A percentile compares a stretch with the other conserved stretches of the same genome.
These are phyloP conservation scores for Sonneratia caseolaris DNA, from an alignment of 345 rosid species.

Conservation along the genomic window DNA sequence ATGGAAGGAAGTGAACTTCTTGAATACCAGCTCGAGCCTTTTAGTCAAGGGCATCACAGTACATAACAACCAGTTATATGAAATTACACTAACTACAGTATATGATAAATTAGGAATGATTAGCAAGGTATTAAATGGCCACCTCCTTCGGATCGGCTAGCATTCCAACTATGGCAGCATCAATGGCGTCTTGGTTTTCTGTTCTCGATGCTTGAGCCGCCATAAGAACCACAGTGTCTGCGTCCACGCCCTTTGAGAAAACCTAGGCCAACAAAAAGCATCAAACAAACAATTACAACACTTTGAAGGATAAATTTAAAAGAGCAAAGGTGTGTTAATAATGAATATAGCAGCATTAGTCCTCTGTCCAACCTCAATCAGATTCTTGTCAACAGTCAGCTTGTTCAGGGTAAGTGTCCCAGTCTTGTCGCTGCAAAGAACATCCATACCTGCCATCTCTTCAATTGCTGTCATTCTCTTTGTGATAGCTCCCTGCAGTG, in stretches of 20 bases:
- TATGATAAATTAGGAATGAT: not conserved
- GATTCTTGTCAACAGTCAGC: conserved; percentile 91
- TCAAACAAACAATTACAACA: not conserved
- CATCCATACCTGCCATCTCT: conserved; percentile 99
- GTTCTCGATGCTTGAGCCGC: conserved; percentile 92
- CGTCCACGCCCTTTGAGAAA: conserved; percentile 81
- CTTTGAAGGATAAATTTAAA: not conserved
- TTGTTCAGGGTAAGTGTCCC: conserved; percentile 95
- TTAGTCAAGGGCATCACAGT: conserved; percentile 8
- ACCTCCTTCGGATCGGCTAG: conserved; percentile 98
- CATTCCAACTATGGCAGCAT: conserved; percentile 90
- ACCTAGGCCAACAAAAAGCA: conserved; percentile 36
- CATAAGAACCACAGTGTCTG: conserved; percentile 81
- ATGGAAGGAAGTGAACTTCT: conserved; percentile 94
- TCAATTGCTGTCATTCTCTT: conserved; percentile 99
- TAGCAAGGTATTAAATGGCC: not conserved
- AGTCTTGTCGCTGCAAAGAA: conserved; percentile 97
- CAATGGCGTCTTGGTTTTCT: conserved; percentile 97
- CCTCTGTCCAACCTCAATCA: conserved; percentile 61
- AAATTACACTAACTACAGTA: not conserved
- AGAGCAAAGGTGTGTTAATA: not conserved
- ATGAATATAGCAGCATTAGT: not conserved
- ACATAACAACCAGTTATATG: not conserved
- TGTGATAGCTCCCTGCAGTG: conserved; percentile 86
- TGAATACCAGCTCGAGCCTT: conserved; percentile 96